Evolutionary conservation across 306 rosid species (phyloP).

Genomic region (Macrotyloma uniflorum): DNA sequence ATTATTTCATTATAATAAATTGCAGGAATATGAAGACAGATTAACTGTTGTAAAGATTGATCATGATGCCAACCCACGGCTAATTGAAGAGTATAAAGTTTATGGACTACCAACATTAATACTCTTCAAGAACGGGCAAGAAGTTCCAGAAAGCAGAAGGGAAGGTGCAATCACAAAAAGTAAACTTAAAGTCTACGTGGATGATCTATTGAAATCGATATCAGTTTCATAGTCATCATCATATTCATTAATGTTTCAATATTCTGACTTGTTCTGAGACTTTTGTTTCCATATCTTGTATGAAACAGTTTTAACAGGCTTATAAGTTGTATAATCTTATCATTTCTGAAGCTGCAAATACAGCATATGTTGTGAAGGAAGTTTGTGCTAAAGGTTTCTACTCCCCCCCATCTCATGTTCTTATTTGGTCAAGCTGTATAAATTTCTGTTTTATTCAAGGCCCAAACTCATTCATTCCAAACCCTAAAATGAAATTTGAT

Average conservation of each 20-base stretch:
- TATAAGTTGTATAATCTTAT: slow-evolving; percentile 28
- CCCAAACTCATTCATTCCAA: too few species aligned
- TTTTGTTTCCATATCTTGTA: slow-evolving; percentile 31
- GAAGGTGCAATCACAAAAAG: slow-evolving; percentile 86
- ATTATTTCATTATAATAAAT: not conserved
- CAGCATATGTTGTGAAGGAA: slow-evolving; percentile 21
- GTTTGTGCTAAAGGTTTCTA: too few species aligned
- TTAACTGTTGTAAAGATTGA: slow-evolving; percentile 78
- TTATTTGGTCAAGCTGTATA: too few species aligned
- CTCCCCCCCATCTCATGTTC: too few species aligned
- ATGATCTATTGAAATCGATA: slow-evolving; percentile 63
- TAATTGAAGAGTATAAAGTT: slow-evolving; percentile 75
- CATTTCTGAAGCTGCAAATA: slow-evolving; percentile 33
- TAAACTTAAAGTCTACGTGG: slow-evolving; percentile 73
- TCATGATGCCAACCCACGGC: slow-evolving; percentile 77
- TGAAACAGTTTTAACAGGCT: slow-evolving; percentile 22
- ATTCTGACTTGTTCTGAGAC: slow-evolving; percentile 27
- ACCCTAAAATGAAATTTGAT: too few species aligned
- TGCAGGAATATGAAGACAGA: slow-evolving; percentile 81
- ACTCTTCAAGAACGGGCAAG: slow-evolving; percentile 76
- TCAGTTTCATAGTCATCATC: slow-evolving; percentile 55
- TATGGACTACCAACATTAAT: slow-evolving; percentile 82
- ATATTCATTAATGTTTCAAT: not conserved
- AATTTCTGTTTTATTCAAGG: too few species aligned
- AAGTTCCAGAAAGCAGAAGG: slow-evolving; percentile 80